Conservation (phyloP, 768 basidiomycete species). For the Mycena amicta region DNA sequence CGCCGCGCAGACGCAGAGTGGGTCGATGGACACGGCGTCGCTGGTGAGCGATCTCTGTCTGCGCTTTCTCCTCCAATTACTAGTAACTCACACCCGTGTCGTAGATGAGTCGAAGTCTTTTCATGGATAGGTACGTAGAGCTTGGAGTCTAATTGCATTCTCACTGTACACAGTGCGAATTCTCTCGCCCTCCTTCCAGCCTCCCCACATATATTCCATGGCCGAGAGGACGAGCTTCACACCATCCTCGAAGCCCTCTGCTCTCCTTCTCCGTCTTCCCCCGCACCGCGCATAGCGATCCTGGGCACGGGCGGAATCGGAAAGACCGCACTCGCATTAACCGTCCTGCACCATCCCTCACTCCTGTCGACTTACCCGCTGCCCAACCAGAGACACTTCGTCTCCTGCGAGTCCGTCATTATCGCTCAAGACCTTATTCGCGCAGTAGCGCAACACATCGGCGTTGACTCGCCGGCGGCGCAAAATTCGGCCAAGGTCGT, state of each 20-base stretch:
- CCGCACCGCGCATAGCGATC: neutral
- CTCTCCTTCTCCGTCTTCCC: neutral
- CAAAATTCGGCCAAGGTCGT: neutral
- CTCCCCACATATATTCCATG: neutral
- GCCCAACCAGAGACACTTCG: neutral
- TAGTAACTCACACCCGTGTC: too few relatives aligned
- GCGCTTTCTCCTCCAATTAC: too few relatives aligned
- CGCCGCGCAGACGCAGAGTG: neutral
- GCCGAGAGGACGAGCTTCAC: neutral
- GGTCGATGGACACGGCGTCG: neutral
- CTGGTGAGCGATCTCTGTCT: neutral
- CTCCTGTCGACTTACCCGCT: neutral
- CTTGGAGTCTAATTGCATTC: too few relatives aligned
- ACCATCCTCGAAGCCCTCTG: neutral
- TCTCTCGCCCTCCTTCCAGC: neutral
- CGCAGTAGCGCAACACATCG: neutral
- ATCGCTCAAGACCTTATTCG: neutral
- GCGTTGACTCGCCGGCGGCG: neutral
- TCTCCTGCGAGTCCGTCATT: neutral
- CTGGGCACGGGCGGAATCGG: neutral
- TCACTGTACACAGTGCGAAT: too few relatives aligned
- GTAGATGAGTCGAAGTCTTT: too few relatives aligned
- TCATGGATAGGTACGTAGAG: too few relatives aligned
- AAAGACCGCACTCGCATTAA: neutral
- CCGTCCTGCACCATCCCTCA: neutral